Evolutionary conservation across 768 basidiomycete genomes (phyloP), one percentile per base, ranked within the genome.

Genomic region (Auricularia cornea): DNA sequence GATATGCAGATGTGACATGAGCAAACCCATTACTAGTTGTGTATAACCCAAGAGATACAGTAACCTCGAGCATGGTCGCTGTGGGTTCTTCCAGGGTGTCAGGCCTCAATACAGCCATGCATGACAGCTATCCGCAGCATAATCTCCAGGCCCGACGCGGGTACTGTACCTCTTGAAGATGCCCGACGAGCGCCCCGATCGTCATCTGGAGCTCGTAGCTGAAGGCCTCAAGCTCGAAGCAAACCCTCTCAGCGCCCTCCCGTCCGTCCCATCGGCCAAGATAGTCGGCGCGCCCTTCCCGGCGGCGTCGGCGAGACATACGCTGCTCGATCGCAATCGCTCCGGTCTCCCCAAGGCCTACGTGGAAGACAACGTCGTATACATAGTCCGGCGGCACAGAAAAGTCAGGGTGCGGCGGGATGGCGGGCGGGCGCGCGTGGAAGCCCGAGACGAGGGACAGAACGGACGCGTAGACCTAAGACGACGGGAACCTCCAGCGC

Each of bases 351-450:
- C 85, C 87, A 26, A 86, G 83, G 3, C 88, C 88, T 31, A 89
- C 78, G 68, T 89, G 88, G 67, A 89, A 82, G 61, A 89, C 81
- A 68, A 89, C 83, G 69, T 89, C 87, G 67, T 84, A 89, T 14
- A 84, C 85, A 59, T 74, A 74, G 23, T 72, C 70, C 28, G 66
- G 69, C 3, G 79, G 78, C 12, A 70, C 66, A 2, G 82, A 80
- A 1, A 80, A 73, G 29, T 79, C 66, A 28, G 79, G 71, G 32
- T 74, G 75, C 3, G 79, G 78, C 69, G 23, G 82, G 76, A 80
- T 70, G 30, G 70, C 62, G 12, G 87, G 87, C 1, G 88, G 87
- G 6, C 80, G 76, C n/a, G 79, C 75, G 70, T 89, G 84, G 12
- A 89, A 71, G 11, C 80, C 80, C 12, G 88, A 87, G 0, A 85